Base-by-base conservation (phyloP, 345 rosid species). In the Pistacia vera region DNA sequence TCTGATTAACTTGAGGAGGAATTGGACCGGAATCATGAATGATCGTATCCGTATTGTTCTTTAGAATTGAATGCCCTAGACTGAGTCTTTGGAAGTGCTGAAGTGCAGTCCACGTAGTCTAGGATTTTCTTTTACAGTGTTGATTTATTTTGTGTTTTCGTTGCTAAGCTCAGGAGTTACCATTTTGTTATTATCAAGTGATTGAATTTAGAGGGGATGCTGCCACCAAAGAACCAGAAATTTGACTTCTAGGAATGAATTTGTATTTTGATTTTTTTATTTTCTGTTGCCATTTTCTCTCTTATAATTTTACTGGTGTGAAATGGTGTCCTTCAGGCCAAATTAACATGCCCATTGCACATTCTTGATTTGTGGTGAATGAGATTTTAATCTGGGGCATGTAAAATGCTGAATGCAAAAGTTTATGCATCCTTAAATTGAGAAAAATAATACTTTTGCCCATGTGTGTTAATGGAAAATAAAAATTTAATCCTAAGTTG, bases 231-330 rank as follows among this genome's bases (percentile, higher is more conserved):
- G 13, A 17, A 52, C 16, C 33, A n/a, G 49, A 66, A 66, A 66
- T 66, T 66, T 46, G 54, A 66, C 54, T 41, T 66, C 17, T 44
- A 41, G 69, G 16, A 44, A 51, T 44, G 12, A 66, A n/a, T 66
- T 7, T 66, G 11, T 4, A 30, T 25, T 8, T 18, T 1, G 2
- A 8, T 2, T 17, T 38, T 64, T 20, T 9, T 11, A 17, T 52
- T 30, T 28, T 18, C 70, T 5, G 14, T 38, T 54, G 46, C n/a
- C 7, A 69, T 52, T 69, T 41, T 41, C 46, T 41, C 46, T 41
- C 9, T 41, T 41, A 41, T 41, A 41, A 41, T 41, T 41, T 41
- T 41, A 41, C 46, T 41, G 46, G 9, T 41, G 46, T 41, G 46
- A 41, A 41, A 41, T 41, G 46, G 46, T 41, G 46, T 41, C 46